Evolutionary conservation across 108 stramenopile genomes (phyloP), one percentile per base, ranked within the genome.

Genomic region (Cyclotella baltica): DNA sequence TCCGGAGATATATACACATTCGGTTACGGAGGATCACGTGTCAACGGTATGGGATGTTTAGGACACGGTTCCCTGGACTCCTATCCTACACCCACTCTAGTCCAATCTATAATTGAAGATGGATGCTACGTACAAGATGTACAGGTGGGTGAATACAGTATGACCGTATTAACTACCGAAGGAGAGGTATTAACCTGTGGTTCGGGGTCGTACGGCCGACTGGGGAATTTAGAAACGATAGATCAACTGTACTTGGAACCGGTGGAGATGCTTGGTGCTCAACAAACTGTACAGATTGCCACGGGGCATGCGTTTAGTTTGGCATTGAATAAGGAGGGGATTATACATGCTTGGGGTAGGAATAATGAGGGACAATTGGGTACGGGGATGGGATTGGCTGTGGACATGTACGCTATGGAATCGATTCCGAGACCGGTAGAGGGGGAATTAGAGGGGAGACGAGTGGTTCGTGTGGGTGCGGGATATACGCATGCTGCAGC

Each of bases 361-460:
- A 93, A 93, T 61, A 88, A 93, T 69, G 92, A 96, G 69, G 95
- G 92, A 46, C 94, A 95, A 74, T 77, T 93, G 10, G 94, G 94
- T n/a, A 86, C 87, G 3, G 94, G 94, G 2, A 89, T 88, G 58
- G 92, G 92, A 18, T 75, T 96, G 74, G 89, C 90, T 20, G 91
- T 93, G 8, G 95, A 96, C 61, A 89, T 93, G 85, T 96, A 96
- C 69, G 89, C 95, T 23, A 96, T 96, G 95, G 88, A 87, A 70
- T 78, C 81, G 35, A 74, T 93, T 23, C 95, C 95, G 4, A 64
- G 74, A 50, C 89, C 90, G 3, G 76, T 96, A 55, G 89, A 90
- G 52, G 88, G 87, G 33, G 86, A 89, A 59, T 88, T 92, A 76
- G 83, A 88, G 40, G 84, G 88, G 25, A 87, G 90, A 29, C 71